These are phyloP conservation scores for Candida silvicultrix DNA, from an alignment of 805 yeast species.

Conservation along the genomic window DNA sequence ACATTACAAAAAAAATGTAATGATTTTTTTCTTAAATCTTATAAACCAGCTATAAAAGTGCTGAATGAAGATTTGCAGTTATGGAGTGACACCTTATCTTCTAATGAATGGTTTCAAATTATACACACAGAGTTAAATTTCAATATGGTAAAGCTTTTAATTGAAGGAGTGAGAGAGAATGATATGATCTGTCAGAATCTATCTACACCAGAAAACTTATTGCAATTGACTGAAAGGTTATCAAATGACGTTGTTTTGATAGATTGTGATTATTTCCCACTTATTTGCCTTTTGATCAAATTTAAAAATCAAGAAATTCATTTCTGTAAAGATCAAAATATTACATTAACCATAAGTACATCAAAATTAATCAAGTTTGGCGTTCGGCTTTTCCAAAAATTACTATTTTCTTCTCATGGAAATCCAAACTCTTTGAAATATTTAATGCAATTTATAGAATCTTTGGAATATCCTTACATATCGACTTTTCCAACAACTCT, in stretches of 20 bases:
- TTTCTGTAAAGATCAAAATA: neutral
- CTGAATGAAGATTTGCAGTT: neutral
- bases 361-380: neutral
- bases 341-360: neutral
- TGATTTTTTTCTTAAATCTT: neutral
- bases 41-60: neutral
- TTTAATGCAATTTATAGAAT: neutral
- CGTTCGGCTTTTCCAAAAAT: neutral
- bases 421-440: neutral
- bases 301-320: neutral
- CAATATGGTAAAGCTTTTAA: too few species aligned
- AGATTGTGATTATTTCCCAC: neutral
- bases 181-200: neutral
- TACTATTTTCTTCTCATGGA: neutral
- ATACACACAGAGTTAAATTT: neutral
- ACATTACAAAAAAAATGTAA: neutral
- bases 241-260: neutral
- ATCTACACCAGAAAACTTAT: neutral
- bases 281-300: neutral
- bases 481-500: neutral
- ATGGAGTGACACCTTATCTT: neutral
- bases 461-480: neutral
- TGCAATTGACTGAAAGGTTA: neutral
- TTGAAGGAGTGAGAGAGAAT: too few species aligned
- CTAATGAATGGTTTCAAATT: neutral